Percentiles rank a stretch among this genome's conserved stretches.
phyloP scores from a whole-genome alignment of 2,329 filamentous ascomycete species.

The Trichoderma polysporum region DNA sequence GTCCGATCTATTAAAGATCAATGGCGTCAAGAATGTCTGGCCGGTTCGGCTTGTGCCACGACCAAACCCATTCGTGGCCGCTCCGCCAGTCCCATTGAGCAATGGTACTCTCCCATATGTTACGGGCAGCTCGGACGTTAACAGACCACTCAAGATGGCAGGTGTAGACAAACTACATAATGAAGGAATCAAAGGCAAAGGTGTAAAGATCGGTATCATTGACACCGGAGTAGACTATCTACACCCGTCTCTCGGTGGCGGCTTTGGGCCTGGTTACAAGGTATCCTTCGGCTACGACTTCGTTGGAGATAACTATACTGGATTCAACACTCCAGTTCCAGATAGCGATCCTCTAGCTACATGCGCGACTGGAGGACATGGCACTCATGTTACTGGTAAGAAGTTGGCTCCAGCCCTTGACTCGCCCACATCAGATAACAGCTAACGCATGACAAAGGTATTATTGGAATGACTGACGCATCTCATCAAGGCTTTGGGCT shows the following conservation, averaged over 20 bases:
- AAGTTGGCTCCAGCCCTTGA: too few species aligned
- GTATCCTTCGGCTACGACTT: constrained; percentile 45
- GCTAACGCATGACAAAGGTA: constrained; percentile 37
- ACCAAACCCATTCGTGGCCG: constrained; percentile 47
- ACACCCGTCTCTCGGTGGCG: constrained; percentile 48
- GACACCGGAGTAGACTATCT: constrained; percentile 54
- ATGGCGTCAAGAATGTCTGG: constrained; percentile 50
- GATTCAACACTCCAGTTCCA: constrained; percentile 32
- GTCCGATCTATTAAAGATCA: neutral
- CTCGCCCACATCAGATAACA: neutral
- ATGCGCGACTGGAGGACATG: constrained; percentile 39
- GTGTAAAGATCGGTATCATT: constrained; percentile 53
- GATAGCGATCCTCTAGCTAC: constrained; percentile 39
- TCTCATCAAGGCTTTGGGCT: constrained; percentile 38
- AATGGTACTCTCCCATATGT: neutral
- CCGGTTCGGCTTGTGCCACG: constrained; percentile 45
- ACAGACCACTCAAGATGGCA: constrained; percentile 48
- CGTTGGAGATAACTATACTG: constrained; percentile 38
- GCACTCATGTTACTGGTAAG: constrained; percentile 45
- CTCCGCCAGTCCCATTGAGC: constrained; percentile 25
- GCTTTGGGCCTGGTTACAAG: constrained; percentile 46
- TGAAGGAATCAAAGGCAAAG: constrained; percentile 49
- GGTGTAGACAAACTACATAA: constrained; percentile 54
- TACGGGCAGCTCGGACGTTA: neutral
- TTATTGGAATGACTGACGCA: constrained; percentile 40